Evolutionary conservation across 2,329 filamentous ascomycete genomes (phyloP), one percentile per base, ranked within the genome.

Genomic region (Fusarium concolor): DNA sequence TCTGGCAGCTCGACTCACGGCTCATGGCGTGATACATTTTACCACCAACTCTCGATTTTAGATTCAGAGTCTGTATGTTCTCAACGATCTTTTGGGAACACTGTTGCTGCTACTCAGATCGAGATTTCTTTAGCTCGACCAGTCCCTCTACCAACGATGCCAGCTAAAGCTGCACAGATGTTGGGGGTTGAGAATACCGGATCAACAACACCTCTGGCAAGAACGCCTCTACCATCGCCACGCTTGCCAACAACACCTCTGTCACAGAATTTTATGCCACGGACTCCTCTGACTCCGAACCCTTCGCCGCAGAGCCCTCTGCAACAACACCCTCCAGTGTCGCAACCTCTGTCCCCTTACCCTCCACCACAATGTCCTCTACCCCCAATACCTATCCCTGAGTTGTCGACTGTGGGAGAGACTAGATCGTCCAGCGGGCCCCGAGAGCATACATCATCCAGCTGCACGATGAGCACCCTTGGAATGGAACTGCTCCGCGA

Each of bases 381-480:
- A 4, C 35, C 39, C 8, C 35, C 59, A 17, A 31, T 33, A 18
- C 29, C 59, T 22, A 38, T 37, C 10, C 33, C 42, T 14, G 35
- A 20, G 15, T 8, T 29, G 14, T 6, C 24, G 20, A 37, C 22
- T 18, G 14, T 5, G n/a, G 22, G 22, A 15, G 20, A n/a, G 18
- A 2, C 10, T 9, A 26, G 20, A 6, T 24, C 14, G 4, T 38
- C 51, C 9, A 31, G 28, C 12, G 20, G n/a, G 24, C 20, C 28
- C 10, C 33, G 5, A 9, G 26, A n/a, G 33, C 39, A 52, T 11
- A 20, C 44, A 28, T 58, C 39, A 6, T 73, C 71, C 10, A 33
- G n/a, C 26, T 63, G 59, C 17, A 67, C 68, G 3, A 71, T 74
- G 67, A 74, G 72, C 35, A 73, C 68, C 5, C 58, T 74, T 10